These are phyloP conservation scores for Coemansia sp. DNA, from an alignment of 192 early-diverging fungal species.

Conservation along the genomic window DNA sequence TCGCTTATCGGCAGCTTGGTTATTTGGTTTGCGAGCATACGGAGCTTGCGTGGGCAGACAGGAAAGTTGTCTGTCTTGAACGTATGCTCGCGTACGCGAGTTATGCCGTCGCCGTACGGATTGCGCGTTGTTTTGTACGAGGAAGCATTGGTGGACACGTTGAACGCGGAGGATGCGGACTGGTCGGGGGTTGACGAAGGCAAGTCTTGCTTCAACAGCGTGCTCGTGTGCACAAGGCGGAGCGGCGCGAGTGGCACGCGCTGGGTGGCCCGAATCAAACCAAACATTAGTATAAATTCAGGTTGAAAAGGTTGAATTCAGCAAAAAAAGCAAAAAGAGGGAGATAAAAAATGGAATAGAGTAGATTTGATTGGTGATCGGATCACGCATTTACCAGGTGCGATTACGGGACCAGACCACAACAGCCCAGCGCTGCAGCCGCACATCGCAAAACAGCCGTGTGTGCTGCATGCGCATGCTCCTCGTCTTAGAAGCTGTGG, in stretches of 20 bases:
- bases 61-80: conserved; percentile 66
- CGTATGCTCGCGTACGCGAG: conserved; percentile 22
- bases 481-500: too few relatives aligned
- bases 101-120: conserved; percentile 20
- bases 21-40: conserved; percentile 70
- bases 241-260: not conserved
- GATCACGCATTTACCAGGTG: not conserved
- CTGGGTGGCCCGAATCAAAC: not conserved
- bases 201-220: not conserved
- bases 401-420: too few relatives aligned
- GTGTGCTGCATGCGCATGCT: too few relatives aligned
- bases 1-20: conserved; percentile 63
- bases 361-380: not conserved
- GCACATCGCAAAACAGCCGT: too few relatives aligned
- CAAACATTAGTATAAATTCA: conserved; percentile 1
- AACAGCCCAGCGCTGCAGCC: too few relatives aligned
- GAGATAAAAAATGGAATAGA: too few relatives aligned
- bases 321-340: too few relatives aligned
- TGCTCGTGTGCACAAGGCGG: not conserved
- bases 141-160: not conserved
- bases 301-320: not conserved
- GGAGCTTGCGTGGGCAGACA: conserved; percentile 68
- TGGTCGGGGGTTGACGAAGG: not conserved
- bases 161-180: conserved; percentile 28
- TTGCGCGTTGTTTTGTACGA: conserved; percentile 9